These are phyloP conservation scores for Camillea tinctor DNA, from an alignment of 2,329 filamentous ascomycete species.

Conservation along the genomic window DNA sequence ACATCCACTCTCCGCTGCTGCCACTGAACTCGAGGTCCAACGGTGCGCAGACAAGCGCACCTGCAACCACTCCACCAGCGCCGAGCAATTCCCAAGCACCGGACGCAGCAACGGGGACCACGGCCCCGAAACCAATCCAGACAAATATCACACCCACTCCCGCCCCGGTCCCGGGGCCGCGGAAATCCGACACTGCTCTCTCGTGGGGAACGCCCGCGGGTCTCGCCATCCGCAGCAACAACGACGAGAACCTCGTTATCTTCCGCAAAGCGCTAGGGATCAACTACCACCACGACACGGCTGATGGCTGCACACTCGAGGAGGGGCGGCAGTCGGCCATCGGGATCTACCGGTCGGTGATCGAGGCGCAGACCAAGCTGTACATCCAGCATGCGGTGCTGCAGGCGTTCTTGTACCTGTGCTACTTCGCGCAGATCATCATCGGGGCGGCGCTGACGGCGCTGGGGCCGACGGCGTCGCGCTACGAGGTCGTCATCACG, in stretches of 20 bases:
- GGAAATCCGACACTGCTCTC: slow-evolving; percentile 30
- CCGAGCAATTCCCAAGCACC: background rate
- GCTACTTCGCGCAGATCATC: slow-evolving; percentile 46
- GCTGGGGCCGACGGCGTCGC: slow-evolving; percentile 44
- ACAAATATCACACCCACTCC: slow-evolving; percentile 13
- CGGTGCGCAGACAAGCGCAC: slow-evolving; percentile 1
- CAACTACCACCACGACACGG: slow-evolving; percentile 29
- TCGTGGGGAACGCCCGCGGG: slow-evolving; percentile 40
- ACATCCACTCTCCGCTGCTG: background rate
- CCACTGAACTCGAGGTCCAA: slow-evolving; percentile 1
- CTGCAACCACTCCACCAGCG: background rate
- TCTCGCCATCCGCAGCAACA: slow-evolving; percentile 32
- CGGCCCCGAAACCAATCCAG: slow-evolving; percentile 8
- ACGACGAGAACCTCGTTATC: slow-evolving; percentile 41
- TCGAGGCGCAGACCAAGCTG: slow-evolving; percentile 34
- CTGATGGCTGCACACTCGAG: slow-evolving; percentile 31
- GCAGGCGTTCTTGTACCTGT: slow-evolving; percentile 39
- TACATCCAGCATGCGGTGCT: slow-evolving; percentile 35
- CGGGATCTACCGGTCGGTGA: slow-evolving; percentile 42
- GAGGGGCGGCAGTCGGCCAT: slow-evolving; percentile 34
- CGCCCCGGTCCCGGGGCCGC: background rate
- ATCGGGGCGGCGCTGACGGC: slow-evolving; percentile 47
- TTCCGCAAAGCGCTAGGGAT: slow-evolving; percentile 46
- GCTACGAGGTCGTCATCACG: slow-evolving; percentile 53
- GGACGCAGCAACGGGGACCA: slow-evolving; percentile 1